These are phyloP conservation scores for Stellera chamaejasme DNA, from an alignment of 345 rosid genomes.

Conservation along the genomic window DNA sequence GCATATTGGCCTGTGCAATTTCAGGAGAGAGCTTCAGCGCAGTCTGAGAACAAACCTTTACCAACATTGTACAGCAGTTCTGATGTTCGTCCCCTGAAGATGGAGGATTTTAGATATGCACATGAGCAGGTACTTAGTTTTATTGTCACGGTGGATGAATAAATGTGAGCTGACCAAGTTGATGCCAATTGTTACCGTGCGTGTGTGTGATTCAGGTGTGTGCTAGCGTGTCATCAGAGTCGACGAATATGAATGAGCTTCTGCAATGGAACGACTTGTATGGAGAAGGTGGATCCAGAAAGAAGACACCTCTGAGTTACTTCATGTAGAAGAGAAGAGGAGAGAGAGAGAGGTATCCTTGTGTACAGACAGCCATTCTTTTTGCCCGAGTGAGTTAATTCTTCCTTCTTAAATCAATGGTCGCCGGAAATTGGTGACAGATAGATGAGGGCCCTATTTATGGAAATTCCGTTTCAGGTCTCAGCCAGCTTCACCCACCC, in stretches of 20 bases:
- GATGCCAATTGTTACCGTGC: no score
- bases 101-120: conserved; percentile 69
- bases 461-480: no score
- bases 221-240: conserved; percentile 94
- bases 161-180: no score
- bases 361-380: no score
- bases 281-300: conserved; percentile 99
- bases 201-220: conserved; percentile 51
- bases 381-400: no score
- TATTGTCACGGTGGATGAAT: no score
- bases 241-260: conserved; percentile 87
- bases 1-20: conserved; percentile 3
- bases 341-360: not conserved
- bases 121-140: conserved; percentile 66
- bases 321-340: conserved; percentile 60
- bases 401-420: no score
- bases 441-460: no score
- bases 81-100: conserved; percentile 58
- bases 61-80: conserved; percentile 60
- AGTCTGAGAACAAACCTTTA: conserved; percentile 47
- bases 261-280: conserved; percentile 95
- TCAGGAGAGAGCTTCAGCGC: conserved; percentile 57
- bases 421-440: no score
- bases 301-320: conserved; percentile 86
- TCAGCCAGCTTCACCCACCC: no score